Percentiles rank a stretch among this genome's conserved stretches.
Conservation (phyloP, 2,329 filamentous ascomycete genomes). For the Fusarium xylarioides region DNA sequence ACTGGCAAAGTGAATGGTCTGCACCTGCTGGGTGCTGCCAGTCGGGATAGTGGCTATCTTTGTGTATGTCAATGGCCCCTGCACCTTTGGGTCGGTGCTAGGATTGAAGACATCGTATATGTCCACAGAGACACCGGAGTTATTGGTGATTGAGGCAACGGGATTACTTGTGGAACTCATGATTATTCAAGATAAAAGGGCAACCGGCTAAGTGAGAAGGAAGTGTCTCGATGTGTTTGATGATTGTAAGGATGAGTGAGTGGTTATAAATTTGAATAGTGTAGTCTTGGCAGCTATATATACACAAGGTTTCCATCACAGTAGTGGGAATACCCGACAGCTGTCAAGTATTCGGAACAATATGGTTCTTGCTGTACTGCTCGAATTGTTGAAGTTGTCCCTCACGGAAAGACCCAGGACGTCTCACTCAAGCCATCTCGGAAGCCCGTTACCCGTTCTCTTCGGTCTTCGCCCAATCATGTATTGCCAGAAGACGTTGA, state of each 20-base stretch:
- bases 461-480: neutral
- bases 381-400: neutral
- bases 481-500: neutral
- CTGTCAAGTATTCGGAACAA: neutral
- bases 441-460: neutral
- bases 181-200: neutral
- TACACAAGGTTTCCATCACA: rapidly evolving
- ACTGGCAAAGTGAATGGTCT: neutral
- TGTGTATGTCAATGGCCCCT: neutral
- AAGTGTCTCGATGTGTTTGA: neutral
- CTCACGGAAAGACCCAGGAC: neutral
- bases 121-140: neutral
- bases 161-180: neutral
- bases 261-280: neutral
- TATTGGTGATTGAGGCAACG: neutral
- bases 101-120: neutral
- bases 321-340: too few relatives aligned
- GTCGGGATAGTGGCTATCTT: neutral
- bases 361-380: neutral
- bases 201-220: neutral
- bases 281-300: neutral
- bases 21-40: neutral
- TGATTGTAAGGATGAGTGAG: neutral
- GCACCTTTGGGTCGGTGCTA: neutral
- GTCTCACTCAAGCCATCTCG: neutral